Percentiles rank a stretch among this genome's conserved stretches.
phyloP scores from a whole-genome alignment of 768 basidiomycete species.

The Rhizopogon vesiculosus region DNA sequence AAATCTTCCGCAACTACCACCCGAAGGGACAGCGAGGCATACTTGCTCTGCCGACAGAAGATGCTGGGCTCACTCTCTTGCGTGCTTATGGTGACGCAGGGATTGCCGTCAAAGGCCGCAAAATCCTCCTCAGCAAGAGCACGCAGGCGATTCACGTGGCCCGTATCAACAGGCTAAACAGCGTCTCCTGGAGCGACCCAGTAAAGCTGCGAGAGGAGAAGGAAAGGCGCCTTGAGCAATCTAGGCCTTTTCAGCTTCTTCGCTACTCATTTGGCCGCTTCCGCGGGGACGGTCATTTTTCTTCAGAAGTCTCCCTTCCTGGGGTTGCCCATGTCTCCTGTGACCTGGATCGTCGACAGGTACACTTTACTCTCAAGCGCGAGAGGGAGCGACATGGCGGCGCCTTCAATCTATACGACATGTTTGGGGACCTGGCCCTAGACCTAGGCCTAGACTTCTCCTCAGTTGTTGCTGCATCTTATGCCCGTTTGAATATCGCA shows the following conservation, averaged over 20 bases:
- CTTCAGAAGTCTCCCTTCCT: constrained; percentile 21
- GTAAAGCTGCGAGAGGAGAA: constrained; percentile 15
- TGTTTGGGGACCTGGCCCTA: constrained; percentile 1
- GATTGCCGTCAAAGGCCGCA: constrained; percentile 21
- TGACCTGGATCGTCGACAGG: constrained; percentile 26
- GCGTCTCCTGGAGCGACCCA: constrained; percentile 28
- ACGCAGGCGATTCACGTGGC: constrained; percentile 15
- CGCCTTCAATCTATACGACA: too few species aligned
- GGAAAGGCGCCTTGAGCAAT: constrained; percentile 16
- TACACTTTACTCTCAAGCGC: constrained; percentile 26
- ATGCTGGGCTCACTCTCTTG: constrained; percentile 21
- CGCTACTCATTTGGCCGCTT: constrained; percentile 33
- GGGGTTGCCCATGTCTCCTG: constrained; percentile 30
- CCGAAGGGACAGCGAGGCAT: constrained; percentile 22
- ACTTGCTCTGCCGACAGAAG: constrained; percentile 23
- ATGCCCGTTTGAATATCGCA: constrained; percentile 15
- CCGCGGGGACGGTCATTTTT: constrained; percentile 28
- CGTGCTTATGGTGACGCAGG: constrained; percentile 19
- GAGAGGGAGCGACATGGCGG: background rate
- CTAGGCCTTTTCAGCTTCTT: constrained; percentile 17
- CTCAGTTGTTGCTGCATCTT: constrained; percentile 13
- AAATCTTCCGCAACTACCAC: constrained; percentile 21
- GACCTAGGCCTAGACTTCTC: background rate
- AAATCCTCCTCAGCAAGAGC: constrained; percentile 16
- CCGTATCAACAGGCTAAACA: constrained; percentile 18